phyloP scores from a whole-genome alignment of 441 rosid species.

The Arabidopsis lyrata region DNA sequence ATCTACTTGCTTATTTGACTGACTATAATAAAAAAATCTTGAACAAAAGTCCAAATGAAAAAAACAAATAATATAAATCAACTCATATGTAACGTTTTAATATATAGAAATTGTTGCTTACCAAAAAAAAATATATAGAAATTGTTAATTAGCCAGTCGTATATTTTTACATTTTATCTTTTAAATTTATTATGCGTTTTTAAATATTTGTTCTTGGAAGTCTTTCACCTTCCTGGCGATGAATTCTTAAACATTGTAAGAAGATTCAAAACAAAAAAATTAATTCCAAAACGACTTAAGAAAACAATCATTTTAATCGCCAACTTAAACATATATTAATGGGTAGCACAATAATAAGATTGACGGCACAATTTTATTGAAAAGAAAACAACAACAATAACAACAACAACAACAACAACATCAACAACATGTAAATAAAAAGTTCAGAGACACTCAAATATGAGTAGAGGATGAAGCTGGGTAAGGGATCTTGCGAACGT shows the following conservation, averaged over 20 bases:
- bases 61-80: no score
- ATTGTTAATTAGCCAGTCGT: no score
- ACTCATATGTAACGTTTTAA: no score
- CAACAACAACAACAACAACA: no score
- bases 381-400: neutral
- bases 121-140: no score
- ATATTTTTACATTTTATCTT: no score
- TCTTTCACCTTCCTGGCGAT: neutral
- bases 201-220: neutral
- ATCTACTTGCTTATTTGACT: no score
- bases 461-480: conserved; percentile 8
- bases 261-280: no score
- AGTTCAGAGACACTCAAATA: neutral
- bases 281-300: neutral
- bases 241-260: neutral
- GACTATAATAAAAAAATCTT: no score
- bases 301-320: neutral
- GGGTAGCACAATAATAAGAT: neutral
- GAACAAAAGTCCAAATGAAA: no score
- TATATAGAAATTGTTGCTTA: no score
- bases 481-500: conserved; percentile 38
- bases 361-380: neutral
- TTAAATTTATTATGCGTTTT: no score
- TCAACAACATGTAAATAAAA: neutral
- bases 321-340: neutral